phyloP scores from a whole-genome alignment of 164 flowering plant species.

The Akebia trifoliata region DNA sequence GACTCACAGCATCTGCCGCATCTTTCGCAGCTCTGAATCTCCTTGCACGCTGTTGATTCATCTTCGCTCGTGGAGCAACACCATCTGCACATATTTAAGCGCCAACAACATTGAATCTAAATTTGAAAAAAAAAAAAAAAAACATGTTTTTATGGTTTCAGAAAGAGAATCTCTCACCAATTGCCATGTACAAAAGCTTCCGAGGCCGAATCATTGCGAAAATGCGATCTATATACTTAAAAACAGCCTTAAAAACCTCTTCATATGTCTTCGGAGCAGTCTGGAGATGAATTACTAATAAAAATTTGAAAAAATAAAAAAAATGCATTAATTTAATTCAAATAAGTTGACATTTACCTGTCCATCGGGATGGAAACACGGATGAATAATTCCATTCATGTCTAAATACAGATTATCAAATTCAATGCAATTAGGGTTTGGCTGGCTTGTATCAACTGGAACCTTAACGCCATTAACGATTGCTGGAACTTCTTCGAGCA shows the following conservation, averaged over 20 bases:
- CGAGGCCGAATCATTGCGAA: conserved; percentile 42
- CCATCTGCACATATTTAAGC: conserved; percentile 28
- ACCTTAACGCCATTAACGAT: conserved; percentile 14
- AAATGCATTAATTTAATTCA: background rate
- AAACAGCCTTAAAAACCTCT: conserved; percentile 39
- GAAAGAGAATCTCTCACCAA: conserved; percentile 27
- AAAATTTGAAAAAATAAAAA: background rate
- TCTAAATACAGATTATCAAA: conserved; percentile 52
- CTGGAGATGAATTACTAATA: conserved; percentile 9
- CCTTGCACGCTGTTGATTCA: conserved; percentile 52
- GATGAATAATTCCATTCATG: conserved; percentile 58
- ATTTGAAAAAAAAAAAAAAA: background rate
- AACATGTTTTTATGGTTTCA: background rate
- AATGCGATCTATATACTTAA: conserved; percentile 40
- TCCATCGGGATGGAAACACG: conserved; percentile 54
- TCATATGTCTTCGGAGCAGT: conserved; percentile 30
- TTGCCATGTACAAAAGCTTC: conserved; percentile 46
- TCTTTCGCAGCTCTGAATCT: conserved; percentile 48
- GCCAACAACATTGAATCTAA: background rate
- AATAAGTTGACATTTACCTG: conserved; percentile 16
- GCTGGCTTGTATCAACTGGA: conserved; percentile 22
- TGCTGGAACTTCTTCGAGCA: conserved; percentile 24
- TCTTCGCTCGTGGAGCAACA: conserved; percentile 51
- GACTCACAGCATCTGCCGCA: conserved; percentile 28
- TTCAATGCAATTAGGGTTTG: conserved; percentile 45